Evolutionary conservation across 176 grass and related monocot genomes (phyloP).

Genomic region (Hyparrhenia diplandra): DNA sequence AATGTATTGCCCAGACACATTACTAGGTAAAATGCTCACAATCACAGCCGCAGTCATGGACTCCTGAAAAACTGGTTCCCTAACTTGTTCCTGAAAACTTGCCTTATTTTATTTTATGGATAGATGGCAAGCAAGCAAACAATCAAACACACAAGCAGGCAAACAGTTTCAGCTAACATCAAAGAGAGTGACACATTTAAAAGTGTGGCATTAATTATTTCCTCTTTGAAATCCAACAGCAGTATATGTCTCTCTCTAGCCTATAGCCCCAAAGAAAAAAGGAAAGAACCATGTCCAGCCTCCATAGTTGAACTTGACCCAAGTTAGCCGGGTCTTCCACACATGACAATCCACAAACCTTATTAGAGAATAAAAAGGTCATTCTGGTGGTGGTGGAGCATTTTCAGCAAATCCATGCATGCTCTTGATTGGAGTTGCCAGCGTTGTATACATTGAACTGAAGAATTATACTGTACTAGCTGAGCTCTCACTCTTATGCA

Average conservation of each 20-base stretch:
- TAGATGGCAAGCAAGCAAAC: background rate
- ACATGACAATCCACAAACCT: background rate
- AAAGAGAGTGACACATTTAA: background rate
- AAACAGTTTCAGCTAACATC: background rate
- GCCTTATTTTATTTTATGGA: background rate
- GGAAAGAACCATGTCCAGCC: background rate
- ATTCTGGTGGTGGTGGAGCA: background rate
- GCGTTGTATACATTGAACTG: background rate
- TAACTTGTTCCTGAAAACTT: background rate
- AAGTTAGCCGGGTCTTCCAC: slow-evolving; percentile 1
- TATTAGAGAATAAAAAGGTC: too few species aligned
- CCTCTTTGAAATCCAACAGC: background rate
- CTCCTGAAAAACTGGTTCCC: background rate
- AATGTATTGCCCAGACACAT: too few species aligned
- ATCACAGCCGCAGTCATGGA: background rate
- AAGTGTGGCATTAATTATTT: background rate
- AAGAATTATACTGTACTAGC: background rate
- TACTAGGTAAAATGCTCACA: too few species aligned
- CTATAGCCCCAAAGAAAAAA: background rate
- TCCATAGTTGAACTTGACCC: background rate
- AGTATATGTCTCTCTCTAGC: background rate
- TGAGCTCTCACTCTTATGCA: background rate
- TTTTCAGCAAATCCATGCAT: background rate
- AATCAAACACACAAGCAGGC: background rate
- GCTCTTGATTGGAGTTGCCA: too few species aligned